phyloP scores from a whole-genome alignment of 2,329 filamentous ascomycete genomes.

The Paecilomyces niveus region DNA sequence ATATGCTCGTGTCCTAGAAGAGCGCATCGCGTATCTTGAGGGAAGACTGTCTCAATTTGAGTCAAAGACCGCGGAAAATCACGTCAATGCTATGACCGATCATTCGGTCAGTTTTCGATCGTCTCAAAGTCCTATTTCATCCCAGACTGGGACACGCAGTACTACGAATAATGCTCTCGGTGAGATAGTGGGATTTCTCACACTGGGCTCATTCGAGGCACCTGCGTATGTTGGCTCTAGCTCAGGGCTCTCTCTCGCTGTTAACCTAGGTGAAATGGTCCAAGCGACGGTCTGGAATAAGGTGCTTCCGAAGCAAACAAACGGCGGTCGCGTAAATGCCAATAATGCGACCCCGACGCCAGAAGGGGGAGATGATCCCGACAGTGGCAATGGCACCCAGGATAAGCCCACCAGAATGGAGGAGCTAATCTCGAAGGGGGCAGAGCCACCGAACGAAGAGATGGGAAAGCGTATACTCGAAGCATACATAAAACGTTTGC shows the following conservation, averaged over 20 bases:
- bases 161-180: slow-evolving; percentile 25
- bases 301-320: slow-evolving; percentile 26
- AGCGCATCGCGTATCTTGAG: slow-evolving; percentile 38
- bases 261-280: slow-evolving; percentile 48
- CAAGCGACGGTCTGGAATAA: slow-evolving; percentile 50
- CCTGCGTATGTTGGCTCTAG: slow-evolving; percentile 46
- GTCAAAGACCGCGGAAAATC: slow-evolving; percentile 5
- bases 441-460: slow-evolving; percentile 42
- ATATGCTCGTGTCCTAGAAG: slow-evolving; percentile 38
- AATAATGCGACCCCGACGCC: background rate
- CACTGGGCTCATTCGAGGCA: slow-evolving; percentile 37
- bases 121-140: slow-evolving; percentile 8
- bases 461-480: slow-evolving; percentile 39
- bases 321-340: slow-evolving; percentile 9
- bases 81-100: slow-evolving; percentile 8
- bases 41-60: slow-evolving; percentile 16
- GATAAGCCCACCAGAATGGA: slow-evolving; percentile 29
- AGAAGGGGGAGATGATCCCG: background rate
- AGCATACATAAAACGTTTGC: slow-evolving; percentile 41
- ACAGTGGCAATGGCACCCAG: slow-evolving; percentile 12
- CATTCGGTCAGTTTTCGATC: slow-evolving; percentile 17
- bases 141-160: background rate
- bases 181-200: slow-evolving; percentile 46
- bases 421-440: slow-evolving; percentile 36
- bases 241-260: slow-evolving; percentile 43